Evolutionary conservation across 371 early-diverging fungal genomes (phyloP).

Genomic region (Circinella minor): DNA sequence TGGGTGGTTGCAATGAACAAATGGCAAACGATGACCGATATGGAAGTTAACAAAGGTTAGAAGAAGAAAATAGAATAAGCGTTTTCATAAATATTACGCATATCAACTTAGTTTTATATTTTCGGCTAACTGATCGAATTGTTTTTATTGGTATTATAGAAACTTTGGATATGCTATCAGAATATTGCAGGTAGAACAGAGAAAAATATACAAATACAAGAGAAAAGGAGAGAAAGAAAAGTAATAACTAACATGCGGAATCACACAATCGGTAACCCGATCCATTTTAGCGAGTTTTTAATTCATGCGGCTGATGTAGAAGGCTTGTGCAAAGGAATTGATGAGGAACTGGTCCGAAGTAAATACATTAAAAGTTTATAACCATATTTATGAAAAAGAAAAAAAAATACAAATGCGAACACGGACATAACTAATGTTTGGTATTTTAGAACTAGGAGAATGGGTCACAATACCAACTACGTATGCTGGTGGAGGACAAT

Average conservation of each 20-base stretch:
- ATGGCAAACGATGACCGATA: conserved; percentile 95
- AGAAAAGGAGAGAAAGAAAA: background rate
- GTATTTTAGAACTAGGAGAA: conserved; percentile 65
- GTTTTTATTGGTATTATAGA: conserved; percentile 26
- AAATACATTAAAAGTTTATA: conserved; percentile 28
- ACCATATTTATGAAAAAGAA: too few relatives aligned
- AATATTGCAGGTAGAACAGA: conserved; percentile 70
- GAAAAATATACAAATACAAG: background rate
- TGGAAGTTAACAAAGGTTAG: conserved; percentile 75
- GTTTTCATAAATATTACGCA: too few relatives aligned
- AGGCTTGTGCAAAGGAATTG: conserved; percentile 94
- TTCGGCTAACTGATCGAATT: too few relatives aligned
- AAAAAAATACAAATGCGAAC: background rate
- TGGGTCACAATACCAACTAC: conserved; percentile 93
- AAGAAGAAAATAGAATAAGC: background rate
- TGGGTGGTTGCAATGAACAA: conserved; percentile 97
- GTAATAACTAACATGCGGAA: background rate
- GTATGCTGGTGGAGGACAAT: conserved; percentile 94
- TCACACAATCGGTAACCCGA: background rate
- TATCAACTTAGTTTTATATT: too few relatives aligned
- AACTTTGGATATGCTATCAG: conserved; percentile 63
- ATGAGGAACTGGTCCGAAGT: conserved; percentile 81
- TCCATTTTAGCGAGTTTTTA: conserved; percentile 79
- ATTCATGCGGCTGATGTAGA: conserved; percentile 98
- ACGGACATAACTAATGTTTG: conserved; percentile 3